Evolutionary conservation across 2,329 filamentous ascomycete genomes (phyloP), one percentile per base, ranked within the genome.

Genomic region (Emmonsiellopsis sp.): DNA sequence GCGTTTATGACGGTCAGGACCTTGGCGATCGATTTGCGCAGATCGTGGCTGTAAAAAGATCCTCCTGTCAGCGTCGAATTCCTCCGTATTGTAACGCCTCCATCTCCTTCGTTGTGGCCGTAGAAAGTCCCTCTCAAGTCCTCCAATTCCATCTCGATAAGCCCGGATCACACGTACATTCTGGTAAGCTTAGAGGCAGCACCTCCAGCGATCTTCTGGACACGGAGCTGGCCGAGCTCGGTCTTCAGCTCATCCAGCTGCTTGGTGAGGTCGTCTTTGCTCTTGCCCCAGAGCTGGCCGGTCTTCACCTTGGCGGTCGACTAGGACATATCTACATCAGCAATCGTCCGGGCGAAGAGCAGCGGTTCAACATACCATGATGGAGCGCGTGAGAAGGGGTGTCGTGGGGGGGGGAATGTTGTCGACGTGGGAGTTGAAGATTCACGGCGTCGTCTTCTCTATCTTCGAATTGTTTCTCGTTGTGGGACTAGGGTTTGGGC

Each of bases 1-100:
- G 90, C 87, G 84, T 97, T 98, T 86, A 98, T 95, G 81, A 98
- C 84, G 77, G 93, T 98, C 70, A 98, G 86, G 78, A 96, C 89
- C 73, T 92, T 91, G 73, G 93, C 94, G 78, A 98, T 96, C 64
- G 91, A 95, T 85, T 98, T 98, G 83, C 93, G 91, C 76, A 98
- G 83, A 77, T 98, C 94, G 82, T 95, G 89, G 79, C 91, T 96
- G 68, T 66, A 64, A 35, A 61, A 59, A 61, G 56, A 57, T 57
- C 50, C 34, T 26, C 13, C 31, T 54, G 63, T 70, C 59, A 70
- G 65, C 41, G 48, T 35, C 54, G 31, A 34, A 41, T 54, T 52
- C 59, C 51, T 53, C 52, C 45, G 35, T 52, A 46, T 50, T 45
- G 45, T 58, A 26, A 26, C 20, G 20, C 45, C 50, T 56, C 51